Evolutionary conservation across 495 filamentous ascomycete species (phyloP), one percentile per base, ranked within the genome.

Genomic region (Cudoniella acicularis): DNA sequence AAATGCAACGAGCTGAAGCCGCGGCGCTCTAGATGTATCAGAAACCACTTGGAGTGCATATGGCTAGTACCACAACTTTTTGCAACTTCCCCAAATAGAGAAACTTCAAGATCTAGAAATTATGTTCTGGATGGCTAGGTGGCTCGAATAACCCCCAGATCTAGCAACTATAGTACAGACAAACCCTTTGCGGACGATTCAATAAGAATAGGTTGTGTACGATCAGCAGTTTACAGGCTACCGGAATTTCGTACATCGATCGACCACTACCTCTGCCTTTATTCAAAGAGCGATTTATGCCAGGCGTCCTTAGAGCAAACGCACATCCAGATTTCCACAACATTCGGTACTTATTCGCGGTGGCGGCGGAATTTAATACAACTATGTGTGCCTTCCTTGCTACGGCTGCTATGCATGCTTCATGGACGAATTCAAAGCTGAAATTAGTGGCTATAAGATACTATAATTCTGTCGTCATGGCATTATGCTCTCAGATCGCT

Each of bases 1-100:
- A 96, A 96, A 75, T 96, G 91, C 73, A 90, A 94, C 69, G 91
- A 96, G 75, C 84, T 84, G 20, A 93, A 91, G 66, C 91, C 91
- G 51, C 77, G 82, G 67, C 92, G 89, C 20, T 9, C 55, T 10
- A 46, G 55, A 8, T 57, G 55, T 20, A 18, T 10, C 8, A 49
- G 45, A 16, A 45, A 57, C n/a, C n/a, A 50, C 10, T 57, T 57
- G 2, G 24, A 41, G 2, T 57, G 55, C 27, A 18, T 49, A 18
- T 57, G 55, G 55, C 55, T 46, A 2, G 55, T 25, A 6, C 43
- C 24, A 1, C n/a, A n/a, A n/a, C n/a, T n/a, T n/a, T n/a, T n/a
- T n/a, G n/a, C n/a, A n/a, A n/a, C n/a, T n/a, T n/a, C n/a, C n/a
- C n/a, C n/a, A n/a, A n/a, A n/a, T n/a, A n/a, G n/a, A 42, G 41